Conservation (phyloP, 1,139 yeast species). For the Blastobotrys arbuscula region DNA sequence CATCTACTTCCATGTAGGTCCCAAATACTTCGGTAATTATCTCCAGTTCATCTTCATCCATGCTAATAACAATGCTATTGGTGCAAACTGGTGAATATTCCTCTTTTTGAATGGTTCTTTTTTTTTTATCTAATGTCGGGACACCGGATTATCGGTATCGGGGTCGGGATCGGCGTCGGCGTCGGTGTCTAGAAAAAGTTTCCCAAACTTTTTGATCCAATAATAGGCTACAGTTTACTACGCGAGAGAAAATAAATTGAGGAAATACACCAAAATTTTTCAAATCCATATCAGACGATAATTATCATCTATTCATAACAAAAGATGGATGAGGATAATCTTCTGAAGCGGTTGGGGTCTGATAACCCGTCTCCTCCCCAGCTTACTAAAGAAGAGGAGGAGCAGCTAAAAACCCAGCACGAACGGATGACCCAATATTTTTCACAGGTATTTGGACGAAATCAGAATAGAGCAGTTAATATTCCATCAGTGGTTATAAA, state of each 20-base stretch:
- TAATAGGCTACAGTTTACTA: too few relatives aligned
- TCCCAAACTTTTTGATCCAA: too few relatives aligned
- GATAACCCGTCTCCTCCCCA: neutral
- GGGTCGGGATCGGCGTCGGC: too few relatives aligned
- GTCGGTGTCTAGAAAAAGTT: too few relatives aligned
- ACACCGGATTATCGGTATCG: too few relatives aligned
- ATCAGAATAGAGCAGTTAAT: slow-evolving; percentile 26
- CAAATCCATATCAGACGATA: neutral
- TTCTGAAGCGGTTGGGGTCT: slow-evolving; percentile 11
- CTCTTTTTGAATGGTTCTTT: too few relatives aligned
- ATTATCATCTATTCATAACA: neutral
- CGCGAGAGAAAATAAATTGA: neutral
- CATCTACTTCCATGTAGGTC: slow-evolving; percentile 25
- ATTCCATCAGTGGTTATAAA: slow-evolving; percentile 46
- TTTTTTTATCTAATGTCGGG: too few relatives aligned
- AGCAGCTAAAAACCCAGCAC: neutral
- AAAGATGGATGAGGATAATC: slow-evolving; percentile 4
- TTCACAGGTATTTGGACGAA: slow-evolving; percentile 15
- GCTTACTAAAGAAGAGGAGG: neutral
- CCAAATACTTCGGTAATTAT: slow-evolving; percentile 28
- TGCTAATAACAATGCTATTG: too few relatives aligned
- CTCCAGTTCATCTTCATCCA: slow-evolving; percentile 17
- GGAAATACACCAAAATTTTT: neutral
- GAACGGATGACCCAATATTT: slow-evolving; percentile 12
- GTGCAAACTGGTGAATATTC: too few relatives aligned